Conservation (phyloP, 2,329 filamentous ascomycete species). For the Aspergillus luchuensis region DNA sequence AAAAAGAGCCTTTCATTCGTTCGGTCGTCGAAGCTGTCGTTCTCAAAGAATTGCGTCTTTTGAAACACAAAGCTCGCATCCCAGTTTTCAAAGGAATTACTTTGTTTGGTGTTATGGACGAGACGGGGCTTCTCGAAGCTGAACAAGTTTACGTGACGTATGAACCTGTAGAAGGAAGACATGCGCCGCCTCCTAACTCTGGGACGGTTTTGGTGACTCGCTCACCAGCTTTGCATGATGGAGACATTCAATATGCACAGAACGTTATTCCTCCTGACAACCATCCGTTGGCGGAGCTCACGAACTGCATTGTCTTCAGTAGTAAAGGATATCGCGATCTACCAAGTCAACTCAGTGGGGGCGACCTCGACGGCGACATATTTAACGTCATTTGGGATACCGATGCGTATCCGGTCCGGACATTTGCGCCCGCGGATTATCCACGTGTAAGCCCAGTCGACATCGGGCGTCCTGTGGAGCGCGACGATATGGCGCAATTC, state of each 20-base stretch:
- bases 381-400: slow-evolving; percentile 78
- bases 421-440: slow-evolving; percentile 69
- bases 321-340: slow-evolving; percentile 70
- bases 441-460: slow-evolving; percentile 58
- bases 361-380: slow-evolving; percentile 80
- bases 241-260: slow-evolving; percentile 70
- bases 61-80: slow-evolving; percentile 80
- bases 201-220: slow-evolving; percentile 65
- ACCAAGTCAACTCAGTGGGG: slow-evolving; percentile 76
- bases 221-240: slow-evolving; percentile 79
- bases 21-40: slow-evolving; percentile 69
- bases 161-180: slow-evolving; percentile 12
- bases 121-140: slow-evolving; percentile 68
- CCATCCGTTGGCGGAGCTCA: slow-evolving; percentile 63
- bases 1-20: slow-evolving; percentile 69
- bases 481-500: slow-evolving; percentile 73
- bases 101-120: slow-evolving; percentile 81
- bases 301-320: slow-evolving; percentile 79
- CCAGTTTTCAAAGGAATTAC: slow-evolving; percentile 70
- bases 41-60: slow-evolving; percentile 67
- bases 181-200: slow-evolving; percentile 18
- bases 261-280: slow-evolving; percentile 60
- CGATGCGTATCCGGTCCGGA: slow-evolving; percentile 45
- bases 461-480: slow-evolving; percentile 62
- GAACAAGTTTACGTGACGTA: slow-evolving; percentile 51